Evolutionary conservation across 176 grass and related monocot species (phyloP).

Genomic region (Tillandsia fasciculata): DNA sequence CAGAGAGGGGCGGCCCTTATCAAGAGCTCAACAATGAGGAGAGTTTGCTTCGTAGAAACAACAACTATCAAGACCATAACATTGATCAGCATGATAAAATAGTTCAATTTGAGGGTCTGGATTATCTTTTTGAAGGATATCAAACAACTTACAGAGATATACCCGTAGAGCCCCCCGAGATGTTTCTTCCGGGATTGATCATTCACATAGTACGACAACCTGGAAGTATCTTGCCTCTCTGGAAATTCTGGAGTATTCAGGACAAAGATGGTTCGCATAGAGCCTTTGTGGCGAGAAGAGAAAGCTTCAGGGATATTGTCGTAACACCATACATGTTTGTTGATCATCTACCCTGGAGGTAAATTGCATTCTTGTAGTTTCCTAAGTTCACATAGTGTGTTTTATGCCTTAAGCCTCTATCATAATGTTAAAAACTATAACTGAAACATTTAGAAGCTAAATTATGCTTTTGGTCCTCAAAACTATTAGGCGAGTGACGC

Average conservation of each 20-base stretch:
- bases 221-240: conserved; percentile 58
- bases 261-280: conserved; percentile 49
- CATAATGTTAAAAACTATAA: not conserved
- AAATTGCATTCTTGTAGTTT: conserved; percentile 15
- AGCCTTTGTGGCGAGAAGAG: conserved; percentile 63
- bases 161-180: conserved; percentile 57
- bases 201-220: conserved; percentile 71
- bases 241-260: conserved; percentile 67
- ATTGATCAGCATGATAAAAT: conserved; percentile 24
- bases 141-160: conserved; percentile 41
- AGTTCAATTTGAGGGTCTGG: conserved; percentile 32
- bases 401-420: not conserved
- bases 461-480: too few relatives aligned
- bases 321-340: conserved; percentile 88
- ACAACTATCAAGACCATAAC: conserved; percentile 15
- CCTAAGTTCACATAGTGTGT: not conserved
- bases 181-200: conserved; percentile 80
- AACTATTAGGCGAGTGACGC: too few relatives aligned
- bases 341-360: conserved; percentile 97
- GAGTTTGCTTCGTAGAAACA: conserved; percentile 11
- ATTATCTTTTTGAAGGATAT: conserved; percentile 26
- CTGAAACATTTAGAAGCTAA: too few relatives aligned
- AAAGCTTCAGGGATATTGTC: conserved; percentile 66
- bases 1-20: conserved; percentile 22
- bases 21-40: conserved; percentile 28